phyloP scores from a whole-genome alignment of 495 filamentous ascomycete genomes.

The Neurospora discreta region DNA sequence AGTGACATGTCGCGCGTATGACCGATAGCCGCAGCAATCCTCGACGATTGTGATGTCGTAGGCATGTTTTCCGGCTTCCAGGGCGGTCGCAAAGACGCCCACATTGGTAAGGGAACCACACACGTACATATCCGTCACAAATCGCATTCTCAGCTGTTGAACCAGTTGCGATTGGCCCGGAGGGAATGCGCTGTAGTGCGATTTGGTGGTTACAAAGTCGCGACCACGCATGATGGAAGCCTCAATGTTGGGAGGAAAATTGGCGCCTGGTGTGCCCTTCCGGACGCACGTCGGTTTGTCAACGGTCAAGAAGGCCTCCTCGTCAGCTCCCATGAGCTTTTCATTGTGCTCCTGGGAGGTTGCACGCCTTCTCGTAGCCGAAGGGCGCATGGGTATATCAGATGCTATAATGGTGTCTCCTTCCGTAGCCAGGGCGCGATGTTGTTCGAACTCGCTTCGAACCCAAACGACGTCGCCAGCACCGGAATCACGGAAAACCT shows the following conservation, averaged over 20 bases:
- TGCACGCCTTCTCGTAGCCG: slow-evolving; percentile 7
- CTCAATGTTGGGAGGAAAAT: slow-evolving; percentile 51
- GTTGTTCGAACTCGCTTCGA: slow-evolving; percentile 59
- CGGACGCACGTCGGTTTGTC: slow-evolving; percentile 41
- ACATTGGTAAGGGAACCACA: slow-evolving; percentile 84
- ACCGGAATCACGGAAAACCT: slow-evolving; percentile 54
- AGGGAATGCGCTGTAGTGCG: slow-evolving; percentile 76
- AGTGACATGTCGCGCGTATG: slow-evolving; percentile 56
- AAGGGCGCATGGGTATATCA: slow-evolving; percentile 14
- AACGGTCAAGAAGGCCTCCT: slow-evolving; percentile 49
- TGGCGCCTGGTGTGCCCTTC: slow-evolving; percentile 50
- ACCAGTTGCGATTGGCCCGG: slow-evolving; percentile 45
- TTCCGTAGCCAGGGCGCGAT: slow-evolving; percentile 36
- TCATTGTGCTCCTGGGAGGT: slow-evolving; percentile 20
- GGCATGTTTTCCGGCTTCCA: slow-evolving; percentile 82
- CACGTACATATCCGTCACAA: slow-evolving; percentile 86
- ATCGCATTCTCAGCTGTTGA: slow-evolving; percentile 54
- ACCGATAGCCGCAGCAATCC: slow-evolving; percentile 82
- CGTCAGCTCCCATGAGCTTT: slow-evolving; percentile 20
- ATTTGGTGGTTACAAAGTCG: slow-evolving; percentile 67
- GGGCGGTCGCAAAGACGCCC: slow-evolving; percentile 82
- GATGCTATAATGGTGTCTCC: slow-evolving; percentile 38
- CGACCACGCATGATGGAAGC: slow-evolving; percentile 40
- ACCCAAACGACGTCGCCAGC: slow-evolving; percentile 82
- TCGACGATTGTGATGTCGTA: slow-evolving; percentile 75